Evolutionary conservation across 768 basidiomycete species (phyloP), one percentile per base, ranked within the genome.

Genomic region (Pseudohyphozyma bogoriensis): DNA sequence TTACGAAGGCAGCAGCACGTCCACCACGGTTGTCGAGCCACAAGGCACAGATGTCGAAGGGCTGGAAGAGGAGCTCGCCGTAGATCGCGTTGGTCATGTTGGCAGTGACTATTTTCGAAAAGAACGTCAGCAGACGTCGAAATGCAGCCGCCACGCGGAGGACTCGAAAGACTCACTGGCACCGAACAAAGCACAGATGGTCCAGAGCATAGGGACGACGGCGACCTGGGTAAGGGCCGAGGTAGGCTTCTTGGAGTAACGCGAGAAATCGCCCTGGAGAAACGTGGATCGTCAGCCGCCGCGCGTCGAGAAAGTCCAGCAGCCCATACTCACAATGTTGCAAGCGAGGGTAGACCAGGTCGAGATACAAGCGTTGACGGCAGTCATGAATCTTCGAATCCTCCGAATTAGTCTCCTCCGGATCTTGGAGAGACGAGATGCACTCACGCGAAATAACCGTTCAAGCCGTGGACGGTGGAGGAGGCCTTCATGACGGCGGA

Each of bases 141-240:
- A n/a, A n/a, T n/a, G n/a, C n/a, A n/a, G n/a, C n/a, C n/a, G n/a
- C n/a, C n/a, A n/a, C n/a, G n/a, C n/a, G n/a, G n/a, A n/a, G n/a
- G n/a, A n/a, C n/a, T n/a, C n/a, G n/a, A n/a, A n/a, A n/a, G n/a
- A n/a, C n/a, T n/a, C n/a, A n/a, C n/a, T 60, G 18, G 68, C 64
- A 50, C 71, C 66, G 37, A 72, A 51, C 20, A 62, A 40, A 12
- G 62, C 55, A n/a, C 63, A 37, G 24, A 60, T 57, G 22, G 59
- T 64, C 51, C 53, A 69, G 22, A 71, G 47, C 0, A 60, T 60
- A 2, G 69, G 70, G 31, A 68, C 63, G 52, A 70, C 45, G 26
- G 63, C 52, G 60, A 72, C 40, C 55, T 66, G 65, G 2, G 52
- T 20, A 24, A 36, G 35, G 4, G 65, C 65, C n/a, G 60, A 55